Base-by-base conservation (phyloP, 2,329 filamentous ascomycete genomes). In the Rutstroemia sp. region DNA sequence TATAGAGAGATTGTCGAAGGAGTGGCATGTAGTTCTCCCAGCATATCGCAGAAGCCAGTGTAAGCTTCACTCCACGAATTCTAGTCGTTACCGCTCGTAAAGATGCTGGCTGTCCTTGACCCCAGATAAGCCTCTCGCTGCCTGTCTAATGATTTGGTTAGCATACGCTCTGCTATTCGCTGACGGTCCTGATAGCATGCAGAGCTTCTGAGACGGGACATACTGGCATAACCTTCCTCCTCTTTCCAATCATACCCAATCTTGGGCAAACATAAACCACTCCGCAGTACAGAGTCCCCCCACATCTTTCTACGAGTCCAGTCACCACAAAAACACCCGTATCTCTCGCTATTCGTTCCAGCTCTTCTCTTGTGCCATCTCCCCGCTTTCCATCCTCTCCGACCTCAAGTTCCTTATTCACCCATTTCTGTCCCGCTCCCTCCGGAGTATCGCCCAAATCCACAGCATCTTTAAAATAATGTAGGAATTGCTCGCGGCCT, bases 21-120 rank as follows among this genome's bases (percentile, higher is more conserved):
- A 96, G 75, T 0, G 92, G 92, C 91, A 96, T 96, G 73, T 92
- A 95, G 71, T 89, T 96, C 71, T 97, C 92, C 92, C 92, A 96
- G 76, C 92, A 96, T 63, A 97, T 95, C 3, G 91, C 92, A 3
- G 88, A 84, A 0, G 87, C 92, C 58, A 96, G 80, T 56, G 89
- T 92, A 58, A 96, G 73, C 61, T 83, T 84, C 2, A 91, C 81
- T 50, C 89, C 90, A 59, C 86, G 86, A 69, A 96, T 90, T 23
- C 77, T 82, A 1, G 90, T 91, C 25, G 83, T 86, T 1, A 96
- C 83, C 3, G 91, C 92, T 60, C 83, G 82, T 27, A 96, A 78
- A 3, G 89, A 94, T 0, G 82, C 81, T 0, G 92, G 83, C 2
- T 84, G 86, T 42, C 91, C 92, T 69, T 95, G 89, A 0, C 88